Conservation (phyloP, 2,329 filamentous ascomycete species). For the Calonectria leucothoes region DNA sequence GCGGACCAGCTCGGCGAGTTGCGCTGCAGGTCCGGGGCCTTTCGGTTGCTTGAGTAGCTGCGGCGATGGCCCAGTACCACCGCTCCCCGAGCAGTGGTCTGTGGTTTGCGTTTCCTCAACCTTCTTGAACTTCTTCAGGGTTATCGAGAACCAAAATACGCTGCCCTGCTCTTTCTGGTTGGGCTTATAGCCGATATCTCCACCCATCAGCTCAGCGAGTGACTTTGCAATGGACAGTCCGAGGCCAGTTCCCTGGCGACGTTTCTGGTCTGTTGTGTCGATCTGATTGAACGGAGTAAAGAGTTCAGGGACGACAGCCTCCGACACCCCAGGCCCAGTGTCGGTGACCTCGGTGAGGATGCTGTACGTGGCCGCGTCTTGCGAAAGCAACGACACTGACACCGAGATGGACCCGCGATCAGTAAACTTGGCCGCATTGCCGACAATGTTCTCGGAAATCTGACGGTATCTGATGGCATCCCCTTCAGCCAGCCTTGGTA, state of each 20-base stretch:
- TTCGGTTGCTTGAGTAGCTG: constrained; percentile 38
- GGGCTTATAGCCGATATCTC: constrained; percentile 53
- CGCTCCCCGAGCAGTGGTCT: constrained; percentile 29
- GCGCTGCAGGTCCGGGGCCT: constrained; percentile 25
- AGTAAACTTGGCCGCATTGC: constrained; percentile 73
- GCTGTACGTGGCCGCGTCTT: constrained; percentile 55
- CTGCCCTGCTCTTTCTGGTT: constrained; percentile 61
- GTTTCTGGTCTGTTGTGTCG: constrained; percentile 63
- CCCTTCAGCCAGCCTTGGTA: constrained; percentile 63
- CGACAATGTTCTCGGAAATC: constrained; percentile 70
- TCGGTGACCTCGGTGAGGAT: constrained; percentile 66
- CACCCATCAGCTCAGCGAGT: constrained; percentile 67
- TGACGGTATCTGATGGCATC: constrained; percentile 71
- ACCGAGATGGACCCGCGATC: constrained; percentile 64
- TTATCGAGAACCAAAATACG: constrained; percentile 63
- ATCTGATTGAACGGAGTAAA: constrained; percentile 69
- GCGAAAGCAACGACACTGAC: constrained; percentile 50
- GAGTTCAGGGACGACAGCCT: constrained; percentile 56
- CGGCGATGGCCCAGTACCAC: not conserved
- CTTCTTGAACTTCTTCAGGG: constrained; percentile 51
- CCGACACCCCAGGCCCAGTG: constrained; percentile 64
- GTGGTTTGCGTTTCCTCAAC: constrained; percentile 40
- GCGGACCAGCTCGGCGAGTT: constrained; percentile 43
- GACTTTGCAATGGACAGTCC: constrained; percentile 69
- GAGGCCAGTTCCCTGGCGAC: constrained; percentile 66